Conservation (phyloP, 768 basidiomycete species). For the Phylloporus scabripes region DNA sequence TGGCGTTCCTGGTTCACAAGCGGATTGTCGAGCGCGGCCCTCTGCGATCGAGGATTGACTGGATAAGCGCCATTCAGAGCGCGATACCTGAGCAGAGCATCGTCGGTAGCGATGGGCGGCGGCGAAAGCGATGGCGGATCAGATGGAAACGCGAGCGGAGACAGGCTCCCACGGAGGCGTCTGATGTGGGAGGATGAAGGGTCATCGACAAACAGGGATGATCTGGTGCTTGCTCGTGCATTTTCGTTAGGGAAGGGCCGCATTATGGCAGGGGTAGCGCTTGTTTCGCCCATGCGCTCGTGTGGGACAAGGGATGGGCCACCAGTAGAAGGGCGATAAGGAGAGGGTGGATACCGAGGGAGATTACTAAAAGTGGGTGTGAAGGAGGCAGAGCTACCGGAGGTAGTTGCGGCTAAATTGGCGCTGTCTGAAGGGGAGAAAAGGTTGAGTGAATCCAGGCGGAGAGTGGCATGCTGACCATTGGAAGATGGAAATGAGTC, state of each 20-base stretch:
- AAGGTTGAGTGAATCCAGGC: slow-evolving; percentile 6
- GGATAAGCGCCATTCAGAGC: background rate
- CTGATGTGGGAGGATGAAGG: slow-evolving; percentile 9
- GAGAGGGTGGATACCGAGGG: slow-evolving; percentile 17
- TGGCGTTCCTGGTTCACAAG: slow-evolving; percentile 3
- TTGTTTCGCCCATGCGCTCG: slow-evolving; percentile 14
- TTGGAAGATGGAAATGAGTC: slow-evolving; percentile 17
- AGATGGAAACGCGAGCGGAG: slow-evolving; percentile 21
- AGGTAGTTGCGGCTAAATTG: slow-evolving; percentile 2
- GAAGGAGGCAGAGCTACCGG: slow-evolving; percentile 14
- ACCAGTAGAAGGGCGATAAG: slow-evolving; percentile 19
- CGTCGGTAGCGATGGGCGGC: slow-evolving; percentile 11
- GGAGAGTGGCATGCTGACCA: slow-evolving; percentile 19
- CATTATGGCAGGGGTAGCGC: slow-evolving; percentile 15
- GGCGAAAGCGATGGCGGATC: slow-evolving; percentile 11
- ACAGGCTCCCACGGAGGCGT: slow-evolving; percentile 21
- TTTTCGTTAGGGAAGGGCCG: slow-evolving; percentile 12
- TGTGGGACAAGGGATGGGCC: slow-evolving; percentile 13
- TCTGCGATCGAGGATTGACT: background rate
- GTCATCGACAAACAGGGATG: slow-evolving; percentile 9
- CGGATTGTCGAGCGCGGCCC: slow-evolving; percentile 6
- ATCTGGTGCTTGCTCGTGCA: slow-evolving; percentile 6
- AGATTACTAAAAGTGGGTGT: slow-evolving; percentile 20
- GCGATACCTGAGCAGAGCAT: slow-evolving; percentile 15
- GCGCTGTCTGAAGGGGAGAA: slow-evolving; percentile 9